Conservation (phyloP, 1,139 yeast species). For the Sugiyamaella castrensis region DNA sequence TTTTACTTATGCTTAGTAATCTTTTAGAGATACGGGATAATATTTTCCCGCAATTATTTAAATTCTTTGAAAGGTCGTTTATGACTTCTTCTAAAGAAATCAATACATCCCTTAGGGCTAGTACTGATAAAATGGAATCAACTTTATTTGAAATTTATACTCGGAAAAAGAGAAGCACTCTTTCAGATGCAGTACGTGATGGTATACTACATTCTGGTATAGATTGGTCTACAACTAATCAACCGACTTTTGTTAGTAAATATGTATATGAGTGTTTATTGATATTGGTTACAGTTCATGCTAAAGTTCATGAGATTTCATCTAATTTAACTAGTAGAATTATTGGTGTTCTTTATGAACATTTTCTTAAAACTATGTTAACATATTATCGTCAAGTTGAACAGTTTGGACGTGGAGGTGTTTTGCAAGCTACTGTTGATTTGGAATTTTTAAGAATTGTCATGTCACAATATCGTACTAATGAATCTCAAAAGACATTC, state of each 20-base stretch:
- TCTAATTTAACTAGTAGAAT: constrained; percentile 46
- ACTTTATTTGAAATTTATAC: constrained; percentile 52
- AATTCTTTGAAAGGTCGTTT: constrained; percentile 49
- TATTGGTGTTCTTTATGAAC: constrained; percentile 46
- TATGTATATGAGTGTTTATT: constrained; percentile 53
- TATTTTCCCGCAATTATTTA: constrained; percentile 48
- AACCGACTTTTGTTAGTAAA: constrained; percentile 39
- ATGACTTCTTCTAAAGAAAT: constrained; percentile 42
- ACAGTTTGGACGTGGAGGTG: constrained; percentile 38
- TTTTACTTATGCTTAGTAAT: constrained; percentile 49
- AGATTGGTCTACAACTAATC: constrained; percentile 44
- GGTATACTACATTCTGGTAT: constrained; percentile 45
- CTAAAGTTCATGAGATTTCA: constrained; percentile 49
- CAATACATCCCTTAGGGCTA: constrained; percentile 43
- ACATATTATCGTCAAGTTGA: constrained; percentile 45
- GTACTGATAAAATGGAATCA: constrained; percentile 49
- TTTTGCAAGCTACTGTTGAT: constrained; percentile 42
- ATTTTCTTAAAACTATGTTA: constrained; percentile 45
- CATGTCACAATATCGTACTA: constrained; percentile 33
- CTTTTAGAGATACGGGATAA: constrained; percentile 46
- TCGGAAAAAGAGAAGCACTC: constrained; percentile 47
- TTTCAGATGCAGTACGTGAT: constrained; percentile 45
- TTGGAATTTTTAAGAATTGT: constrained; percentile 39
- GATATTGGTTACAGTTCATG: constrained; percentile 51
- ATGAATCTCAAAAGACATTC: constrained; percentile 33